Evolutionary conservation across 371 early-diverging fungal species (phyloP), one percentile per base, ranked within the genome.

Genomic region (Rozella allomycis): DNA sequence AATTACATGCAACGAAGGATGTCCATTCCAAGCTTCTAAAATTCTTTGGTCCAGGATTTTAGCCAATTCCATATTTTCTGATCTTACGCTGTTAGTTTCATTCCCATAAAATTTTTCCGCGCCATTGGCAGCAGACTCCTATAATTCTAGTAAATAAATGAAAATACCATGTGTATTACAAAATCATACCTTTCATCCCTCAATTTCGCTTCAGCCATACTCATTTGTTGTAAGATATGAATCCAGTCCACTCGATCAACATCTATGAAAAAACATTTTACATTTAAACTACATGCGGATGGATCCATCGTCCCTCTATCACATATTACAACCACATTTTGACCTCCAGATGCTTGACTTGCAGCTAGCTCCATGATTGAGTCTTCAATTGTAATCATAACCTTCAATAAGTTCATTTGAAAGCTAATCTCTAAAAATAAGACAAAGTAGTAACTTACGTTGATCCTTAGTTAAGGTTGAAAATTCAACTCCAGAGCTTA

Each of bases 91-190:
- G 33, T 55, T 55, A 40, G 50, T 55, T 4, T 33, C 42, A 12
- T 37, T 19, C 1, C 34, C 35, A 41, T 55, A 55, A 33, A 55
- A 55, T 6, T 34, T 14, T 29, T 40, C 41, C 2, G 56, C 56
- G 7, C 56, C 56, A 34, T 54, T 45, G 19, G 56, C 56, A 10
- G 56, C 53, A 3, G 56, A 41, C n/a, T n/a, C n/a, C n/a, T n/a
- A n/a, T n/a, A n/a, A n/a, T n/a, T n/a, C n/a, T n/a, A n/a, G n/a
- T n/a, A n/a, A n/a, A n/a, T n/a, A n/a, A n/a, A n/a, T n/a, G n/a
- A n/a, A n/a, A n/a, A n/a, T 5, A 55, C 51, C 9, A 55, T 34
- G 33, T 55, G 56, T 6, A 52, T 31, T 3, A 55, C 54, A 31
- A 42, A 40, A 33, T 55, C 55, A 26, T 55, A 55, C 13, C 54